Base-by-base conservation (phyloP, 768 basidiomycete species). In the Pholiota molesta region DNA sequence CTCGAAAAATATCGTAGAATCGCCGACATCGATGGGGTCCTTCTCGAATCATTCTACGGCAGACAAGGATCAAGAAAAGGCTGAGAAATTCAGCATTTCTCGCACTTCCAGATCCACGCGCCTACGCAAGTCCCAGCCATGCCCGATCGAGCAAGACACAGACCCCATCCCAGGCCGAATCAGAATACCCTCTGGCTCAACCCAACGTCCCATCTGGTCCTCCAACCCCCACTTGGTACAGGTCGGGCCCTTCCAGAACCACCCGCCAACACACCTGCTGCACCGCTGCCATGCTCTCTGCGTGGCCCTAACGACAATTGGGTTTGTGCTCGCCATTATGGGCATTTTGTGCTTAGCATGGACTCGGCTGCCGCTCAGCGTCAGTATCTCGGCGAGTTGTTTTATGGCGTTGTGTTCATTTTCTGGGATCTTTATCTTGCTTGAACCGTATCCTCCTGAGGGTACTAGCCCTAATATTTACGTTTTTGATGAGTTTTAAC, bases 331-430 rank as follows among this genome's bases (percentile, higher is more conserved):
- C 17, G 81, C 81, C 2, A 72, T 86, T 26, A 65, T 74, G 10
- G 86, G 86, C 0, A 79, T 86, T 54, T 5, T 85, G 5, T 79
- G 79, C 64, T 85, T 80, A 61, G 75, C 81, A 2, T 88, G 85
- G 86, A 77, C 79, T 11, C 66, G 70, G 23, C 78, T 85, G 59
- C 76, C 84, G 1, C 61, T 33, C 4, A 79, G 77, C 55, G 84
- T 82, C 7, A 76, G 81, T 54, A 68, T 83, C 44, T 80, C 83
- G 47, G 74, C 79, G 17, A 78, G 75, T 19, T 57, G 62, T 6
- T 80, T 77, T 61, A 72, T 84, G 63, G 79, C 65, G 0, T 55
- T 73, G 37, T 80, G 77, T 35, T 19, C 78, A 26, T 40, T 68
- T 14, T 59, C 68, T 3, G 67, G 65, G 2, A 26, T 71, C 13